Evolutionary conservation across 2,329 filamentous ascomycete genomes (phyloP).

Genomic region (Cladosporium sp.): DNA sequence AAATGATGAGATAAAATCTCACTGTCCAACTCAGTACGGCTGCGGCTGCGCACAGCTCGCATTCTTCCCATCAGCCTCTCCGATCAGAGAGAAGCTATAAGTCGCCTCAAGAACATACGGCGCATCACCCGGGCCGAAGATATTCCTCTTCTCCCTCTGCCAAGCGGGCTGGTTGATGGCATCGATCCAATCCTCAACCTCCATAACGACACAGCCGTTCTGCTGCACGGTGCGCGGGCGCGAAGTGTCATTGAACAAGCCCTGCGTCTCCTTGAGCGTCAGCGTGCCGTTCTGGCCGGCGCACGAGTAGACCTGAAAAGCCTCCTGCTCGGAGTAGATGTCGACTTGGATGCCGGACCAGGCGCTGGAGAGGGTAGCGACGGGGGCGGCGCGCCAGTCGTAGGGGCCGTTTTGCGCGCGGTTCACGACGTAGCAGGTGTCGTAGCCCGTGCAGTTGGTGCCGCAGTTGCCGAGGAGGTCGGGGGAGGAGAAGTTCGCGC

Average conservation of each 20-base stretch:
- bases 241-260: slow-evolving; percentile 50
- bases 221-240: slow-evolving; percentile 63
- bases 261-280: slow-evolving; percentile 67
- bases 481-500: slow-evolving; percentile 60
- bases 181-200: slow-evolving; percentile 92
- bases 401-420: slow-evolving; percentile 54
- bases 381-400: slow-evolving; percentile 60
- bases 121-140: slow-evolving; percentile 43
- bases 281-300: slow-evolving; percentile 63
- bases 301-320: slow-evolving; percentile 86
- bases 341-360: slow-evolving; percentile 83
- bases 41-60: background rate
- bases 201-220: slow-evolving; percentile 84
- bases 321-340: slow-evolving; percentile 77
- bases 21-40: no score
- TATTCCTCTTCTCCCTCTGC: slow-evolving; percentile 58
- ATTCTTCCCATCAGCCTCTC: background rate
- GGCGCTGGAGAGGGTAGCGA: slow-evolving; percentile 64
- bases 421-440: slow-evolving; percentile 69
- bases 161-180: slow-evolving; percentile 93
- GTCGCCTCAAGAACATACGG: slow-evolving; percentile 42
- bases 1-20: slow-evolving; percentile 22
- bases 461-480: slow-evolving; percentile 73
- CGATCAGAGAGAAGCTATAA: slow-evolving; percentile 41
- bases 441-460: slow-evolving; percentile 77